These are phyloP conservation scores for Colletotrichum karsti DNA, from an alignment of 2,329 filamentous ascomycete genomes.

Conservation along the genomic window DNA sequence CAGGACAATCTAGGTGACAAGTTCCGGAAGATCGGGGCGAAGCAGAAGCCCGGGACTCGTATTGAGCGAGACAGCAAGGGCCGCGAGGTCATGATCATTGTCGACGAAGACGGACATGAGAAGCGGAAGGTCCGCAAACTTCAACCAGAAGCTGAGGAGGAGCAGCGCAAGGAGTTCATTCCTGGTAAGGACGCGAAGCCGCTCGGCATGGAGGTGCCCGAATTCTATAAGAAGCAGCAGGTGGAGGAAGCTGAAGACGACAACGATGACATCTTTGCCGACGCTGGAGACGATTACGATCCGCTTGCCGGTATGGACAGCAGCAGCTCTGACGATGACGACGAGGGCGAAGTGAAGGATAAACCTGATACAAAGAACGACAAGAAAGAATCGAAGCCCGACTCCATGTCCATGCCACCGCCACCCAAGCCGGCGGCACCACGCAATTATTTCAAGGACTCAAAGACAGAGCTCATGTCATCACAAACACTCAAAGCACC, in stretches of 20 bases:
- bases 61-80: constrained; percentile 70
- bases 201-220: constrained; percentile 73
- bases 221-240: constrained; percentile 60
- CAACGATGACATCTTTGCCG: constrained; percentile 72
- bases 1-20: constrained; percentile 62
- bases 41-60: constrained; percentile 60
- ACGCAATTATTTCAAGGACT: constrained; percentile 71
- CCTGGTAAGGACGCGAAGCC: constrained; percentile 65
- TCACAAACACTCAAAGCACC: constrained; percentile 59
- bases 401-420: constrained; percentile 51
- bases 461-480: constrained; percentile 62
- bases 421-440: constrained; percentile 52
- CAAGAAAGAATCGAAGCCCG: constrained; percentile 26
- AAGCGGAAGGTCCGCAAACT: constrained; percentile 70
- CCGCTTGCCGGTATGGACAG: constrained; percentile 67
- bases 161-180: constrained; percentile 53
- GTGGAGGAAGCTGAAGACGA: constrained; percentile 59
- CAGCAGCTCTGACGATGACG: constrained; percentile 50
- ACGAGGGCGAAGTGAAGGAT: constrained; percentile 45
- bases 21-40: constrained; percentile 72
- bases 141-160: constrained; percentile 44
- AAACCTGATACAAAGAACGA: constrained; percentile 33
- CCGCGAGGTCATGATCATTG: constrained; percentile 70
- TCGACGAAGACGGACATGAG: constrained; percentile 73
- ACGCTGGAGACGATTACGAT: constrained; percentile 73